Base-by-base conservation (phyloP, 2,329 filamentous ascomycete species). In the Ceratocystis papillata region DNA sequence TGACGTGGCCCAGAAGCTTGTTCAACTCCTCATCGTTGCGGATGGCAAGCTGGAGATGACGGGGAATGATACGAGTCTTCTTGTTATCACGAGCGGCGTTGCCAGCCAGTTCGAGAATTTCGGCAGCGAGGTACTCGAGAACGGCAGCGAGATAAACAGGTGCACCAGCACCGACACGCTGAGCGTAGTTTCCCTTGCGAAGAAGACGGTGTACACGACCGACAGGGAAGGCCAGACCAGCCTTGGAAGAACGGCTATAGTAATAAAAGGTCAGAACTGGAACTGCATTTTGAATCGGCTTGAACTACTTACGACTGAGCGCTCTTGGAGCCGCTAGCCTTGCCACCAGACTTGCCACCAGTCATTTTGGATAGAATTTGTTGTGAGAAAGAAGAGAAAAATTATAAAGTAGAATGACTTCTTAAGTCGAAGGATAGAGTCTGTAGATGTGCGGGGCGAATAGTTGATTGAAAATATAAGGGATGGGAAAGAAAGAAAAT, bases 61-160 rank as follows among this genome's bases (percentile, higher is more conserved):
- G 91, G 71, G 94, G 94, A 69, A 97, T 99, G 82, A 99, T 99
- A 88, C 94, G 92, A 71, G 93, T 99, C 89, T 97, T 97, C 90
- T 99, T 99, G 87, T 97, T 96, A 82, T 99, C 94, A 74, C 94
- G 93, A 70, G 94, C 94, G 74, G 94, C 94, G 79, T 99, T 99
- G 74, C 94, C 94, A 78, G 94, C 94, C 81, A 99, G 82, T 81
- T 99, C 94, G 75, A 99, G 91, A 73, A 99, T 96, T 83, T 99
- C 94, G 71, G 94, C 94, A 72, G 94, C 93, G 68, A 99, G 88
- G 78, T 99, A 99, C 81, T 99, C 94, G 62, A 99, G 90, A 66
- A 99, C 94, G 66, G 93, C 93, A 71, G 93, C 93, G 71, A 97
- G 88, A 79, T 97, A 97, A 75, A 97, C 93, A 71, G 93, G 93